Percentiles rank a stretch among this genome's conserved stretches.
Evolutionary conservation across 768 basidiomycete genomes (phyloP).

Genomic region (Naganishia onofrii): DNA sequence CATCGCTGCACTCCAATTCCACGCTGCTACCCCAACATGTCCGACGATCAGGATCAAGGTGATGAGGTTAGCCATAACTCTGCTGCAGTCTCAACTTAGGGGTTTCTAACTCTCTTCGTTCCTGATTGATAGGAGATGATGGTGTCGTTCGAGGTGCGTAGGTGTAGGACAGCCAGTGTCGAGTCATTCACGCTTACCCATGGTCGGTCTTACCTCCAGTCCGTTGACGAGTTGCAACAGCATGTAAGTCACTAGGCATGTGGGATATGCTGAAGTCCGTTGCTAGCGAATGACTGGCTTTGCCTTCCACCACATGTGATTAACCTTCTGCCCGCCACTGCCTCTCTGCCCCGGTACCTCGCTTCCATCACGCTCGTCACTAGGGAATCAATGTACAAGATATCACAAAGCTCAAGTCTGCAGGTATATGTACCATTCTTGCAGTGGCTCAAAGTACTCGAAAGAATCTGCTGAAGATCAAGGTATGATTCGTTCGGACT

Average conservation of each 20-base stretch:
- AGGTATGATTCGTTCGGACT: slow-evolving; percentile 58
- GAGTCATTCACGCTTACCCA: too few relatives aligned
- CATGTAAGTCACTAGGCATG: background rate
- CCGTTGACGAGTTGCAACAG: slow-evolving; percentile 23
- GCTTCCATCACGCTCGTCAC: background rate
- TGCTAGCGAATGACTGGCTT: background rate
- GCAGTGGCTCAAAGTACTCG: slow-evolving; percentile 83
- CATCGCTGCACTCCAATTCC: background rate
- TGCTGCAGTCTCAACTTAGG: background rate
- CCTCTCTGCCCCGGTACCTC: too few relatives aligned
- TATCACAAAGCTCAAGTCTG: slow-evolving; percentile 84
- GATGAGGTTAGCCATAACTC: slow-evolving; percentile 2
- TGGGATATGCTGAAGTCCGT: background rate
- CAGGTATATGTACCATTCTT: slow-evolving; percentile 43
- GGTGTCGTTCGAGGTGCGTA: slow-evolving; percentile 7
- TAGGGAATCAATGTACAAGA: slow-evolving; percentile 95
- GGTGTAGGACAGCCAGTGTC: background rate
- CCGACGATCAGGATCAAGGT: slow-evolving; percentile 11
- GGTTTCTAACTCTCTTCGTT: background rate
- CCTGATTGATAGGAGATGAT: slow-evolving; percentile 4
- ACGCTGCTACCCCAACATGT: background rate
- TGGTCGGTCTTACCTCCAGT: background rate
- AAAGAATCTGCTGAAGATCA: slow-evolving; percentile 86
- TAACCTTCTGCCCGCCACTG: too few relatives aligned
- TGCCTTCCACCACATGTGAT: background rate